These are phyloP conservation scores for Fusarium succisae DNA, from an alignment of 2,329 filamentous ascomycete genomes.

Conservation along the genomic window DNA sequence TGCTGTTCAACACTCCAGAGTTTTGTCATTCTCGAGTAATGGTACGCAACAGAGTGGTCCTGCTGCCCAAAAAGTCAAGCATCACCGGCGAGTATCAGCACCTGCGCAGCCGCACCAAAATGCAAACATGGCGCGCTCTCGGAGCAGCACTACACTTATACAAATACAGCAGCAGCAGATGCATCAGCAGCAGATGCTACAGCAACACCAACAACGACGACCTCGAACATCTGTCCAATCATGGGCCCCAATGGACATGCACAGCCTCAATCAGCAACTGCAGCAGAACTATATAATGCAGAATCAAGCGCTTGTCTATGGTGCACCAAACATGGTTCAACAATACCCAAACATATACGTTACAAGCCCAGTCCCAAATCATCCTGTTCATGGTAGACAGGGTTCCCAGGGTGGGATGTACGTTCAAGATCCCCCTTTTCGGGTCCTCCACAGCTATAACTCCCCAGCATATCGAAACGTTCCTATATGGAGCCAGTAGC, in stretches of 20 bases:
- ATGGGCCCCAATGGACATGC: slow-evolving; percentile 30
- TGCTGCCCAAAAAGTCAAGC: slow-evolving; percentile 14
- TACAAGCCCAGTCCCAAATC: slow-evolving; percentile 9
- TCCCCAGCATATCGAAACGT: slow-evolving; percentile 64
- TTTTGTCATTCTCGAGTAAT: slow-evolving; percentile 32
- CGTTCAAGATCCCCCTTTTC: slow-evolving; percentile 53
- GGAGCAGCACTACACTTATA: slow-evolving; percentile 19
- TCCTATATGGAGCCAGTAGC: slow-evolving; percentile 63
- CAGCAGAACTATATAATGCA: slow-evolving; percentile 36
- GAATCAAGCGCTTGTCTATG: slow-evolving; percentile 30
- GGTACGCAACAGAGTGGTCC: slow-evolving; percentile 15
- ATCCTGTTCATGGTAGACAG: slow-evolving; percentile 18
- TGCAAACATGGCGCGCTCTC: slow-evolving; percentile 16
- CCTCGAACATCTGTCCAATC: slow-evolving; percentile 25
- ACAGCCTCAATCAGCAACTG: slow-evolving; percentile 31
- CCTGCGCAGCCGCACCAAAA: slow-evolving; percentile 20
- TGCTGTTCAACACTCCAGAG: slow-evolving; percentile 14
- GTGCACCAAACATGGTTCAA: slow-evolving; percentile 30
- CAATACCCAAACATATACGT: slow-evolving; percentile 34
- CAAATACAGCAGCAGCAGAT: slow-evolving; percentile 27
- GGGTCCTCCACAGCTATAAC: slow-evolving; percentile 67
- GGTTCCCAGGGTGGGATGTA: slow-evolving; percentile 27
- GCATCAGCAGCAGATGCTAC: slow-evolving; percentile 21
- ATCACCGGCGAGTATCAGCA: slow-evolving; percentile 33
- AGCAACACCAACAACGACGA: slow-evolving; percentile 17